Evolutionary conservation across 805 yeast genomes (phyloP).

Genomic region (Kregervanrija fluxuum): DNA sequence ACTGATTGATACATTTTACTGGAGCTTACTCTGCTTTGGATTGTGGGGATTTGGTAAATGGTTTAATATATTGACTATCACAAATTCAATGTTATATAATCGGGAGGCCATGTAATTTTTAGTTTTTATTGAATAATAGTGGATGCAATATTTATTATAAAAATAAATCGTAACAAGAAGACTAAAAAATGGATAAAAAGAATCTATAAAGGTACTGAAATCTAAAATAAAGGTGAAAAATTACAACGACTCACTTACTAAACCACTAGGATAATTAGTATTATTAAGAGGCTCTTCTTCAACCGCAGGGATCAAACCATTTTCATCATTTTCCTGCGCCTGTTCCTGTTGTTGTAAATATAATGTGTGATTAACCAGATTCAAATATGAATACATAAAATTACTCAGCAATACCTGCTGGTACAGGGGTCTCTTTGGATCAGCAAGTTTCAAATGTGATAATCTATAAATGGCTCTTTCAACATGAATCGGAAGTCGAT

Average conservation of each 20-base stretch:
- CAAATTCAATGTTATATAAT: neutral
- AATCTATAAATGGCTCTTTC: constrained; percentile 92
- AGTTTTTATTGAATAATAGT: too few species aligned
- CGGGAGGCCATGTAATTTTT: too few species aligned
- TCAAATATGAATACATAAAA: constrained; percentile 96
- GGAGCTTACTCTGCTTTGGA: constrained; percentile 37
- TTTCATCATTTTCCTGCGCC: constrained; percentile 16
- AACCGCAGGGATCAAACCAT: neutral
- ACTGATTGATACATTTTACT: constrained; percentile 28
- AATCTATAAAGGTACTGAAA: too few species aligned
- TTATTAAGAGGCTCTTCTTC: constrained; percentile 1
- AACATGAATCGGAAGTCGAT: constrained; percentile 87
- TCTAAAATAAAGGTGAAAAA: too few species aligned
- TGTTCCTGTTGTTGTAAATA: constrained; percentile 58
- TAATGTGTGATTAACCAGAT: constrained; percentile 85
- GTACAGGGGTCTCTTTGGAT: constrained; percentile 81
- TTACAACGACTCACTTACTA: too few species aligned
- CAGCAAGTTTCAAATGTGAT: constrained; percentile 89
- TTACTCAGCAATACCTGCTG: constrained; percentile 92
- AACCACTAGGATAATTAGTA: too few species aligned
- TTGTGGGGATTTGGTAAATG: constrained; percentile 28
- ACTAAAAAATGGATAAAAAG: too few species aligned
- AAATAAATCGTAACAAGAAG: too few species aligned
- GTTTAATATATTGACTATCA: constrained; percentile 16
- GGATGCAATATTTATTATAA: too few species aligned